Percentiles rank a stretch among this genome's conserved stretches.
Evolutionary conservation across 345 rosid species (phyloP).

Genomic region (Geranium brycei): DNA sequence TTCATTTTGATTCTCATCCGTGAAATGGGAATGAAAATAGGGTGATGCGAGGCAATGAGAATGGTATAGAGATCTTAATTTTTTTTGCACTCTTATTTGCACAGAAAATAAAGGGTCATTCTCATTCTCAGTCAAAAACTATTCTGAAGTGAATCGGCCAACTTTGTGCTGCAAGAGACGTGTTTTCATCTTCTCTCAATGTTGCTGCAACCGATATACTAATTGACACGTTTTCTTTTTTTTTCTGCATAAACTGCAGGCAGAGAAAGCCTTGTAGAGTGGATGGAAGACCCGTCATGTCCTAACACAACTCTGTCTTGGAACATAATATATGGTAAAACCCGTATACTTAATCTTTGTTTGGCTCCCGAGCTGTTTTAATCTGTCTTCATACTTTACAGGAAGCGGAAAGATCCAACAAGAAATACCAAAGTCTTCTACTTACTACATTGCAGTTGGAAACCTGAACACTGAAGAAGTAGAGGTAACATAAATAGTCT

Average conservation of each 20-base stretch:
- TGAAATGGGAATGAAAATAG: no score
- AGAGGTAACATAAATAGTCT: constrained; percentile 22
- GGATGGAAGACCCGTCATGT: constrained; percentile 49
- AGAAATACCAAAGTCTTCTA: constrained; percentile 21
- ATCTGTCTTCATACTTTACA: constrained; percentile 12
- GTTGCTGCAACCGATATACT: no score
- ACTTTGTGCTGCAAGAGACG: no score
- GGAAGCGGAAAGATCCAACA: constrained; percentile 42
- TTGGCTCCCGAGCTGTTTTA: neutral
- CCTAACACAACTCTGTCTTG: constrained; percentile 47
- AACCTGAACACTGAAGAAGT: constrained; percentile 41
- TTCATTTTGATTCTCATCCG: no score
- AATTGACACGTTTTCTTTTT: no score
- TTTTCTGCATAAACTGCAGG: constrained; percentile 20
- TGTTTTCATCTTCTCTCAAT: no score
- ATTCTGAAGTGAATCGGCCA: no score
- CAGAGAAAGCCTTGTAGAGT: constrained; percentile 28
- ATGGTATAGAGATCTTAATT: no score
- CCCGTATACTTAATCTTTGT: neutral
- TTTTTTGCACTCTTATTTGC: no score
- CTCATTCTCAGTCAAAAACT: no score
- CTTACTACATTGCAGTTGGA: constrained; percentile 38
- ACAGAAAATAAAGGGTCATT: no score
- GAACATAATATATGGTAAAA: constrained; percentile 37
- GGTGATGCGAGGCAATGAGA: no score